These are phyloP conservation scores for Dactylonectria macrodidyma DNA, from an alignment of 2,329 filamentous ascomycete genomes.

Conservation along the genomic window DNA sequence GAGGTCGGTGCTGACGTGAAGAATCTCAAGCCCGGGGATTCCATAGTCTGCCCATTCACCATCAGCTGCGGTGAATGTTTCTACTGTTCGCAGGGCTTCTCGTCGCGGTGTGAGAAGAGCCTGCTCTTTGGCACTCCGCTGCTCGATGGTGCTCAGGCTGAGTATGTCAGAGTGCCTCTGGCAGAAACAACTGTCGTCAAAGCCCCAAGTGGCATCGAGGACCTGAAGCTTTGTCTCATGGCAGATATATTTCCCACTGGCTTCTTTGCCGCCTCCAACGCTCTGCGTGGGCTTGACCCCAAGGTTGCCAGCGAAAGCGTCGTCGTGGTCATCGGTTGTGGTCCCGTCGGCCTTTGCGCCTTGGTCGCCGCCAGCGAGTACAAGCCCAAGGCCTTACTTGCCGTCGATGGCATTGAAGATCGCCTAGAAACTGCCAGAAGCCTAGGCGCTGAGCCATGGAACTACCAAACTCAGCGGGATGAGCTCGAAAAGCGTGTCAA, in stretches of 20 bases:
- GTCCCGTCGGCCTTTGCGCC: slow-evolving; percentile 37
- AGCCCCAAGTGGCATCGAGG: slow-evolving; percentile 28
- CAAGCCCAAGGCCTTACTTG: slow-evolving; percentile 24
- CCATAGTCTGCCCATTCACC: slow-evolving; percentile 36
- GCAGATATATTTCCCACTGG: slow-evolving; percentile 42
- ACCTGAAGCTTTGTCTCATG: slow-evolving; percentile 35
- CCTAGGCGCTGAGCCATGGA: slow-evolving; percentile 65
- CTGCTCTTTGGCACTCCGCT: slow-evolving; percentile 22
- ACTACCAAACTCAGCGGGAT: slow-evolving; percentile 77
- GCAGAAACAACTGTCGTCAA: slow-evolving; percentile 35
- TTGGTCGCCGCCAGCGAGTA: slow-evolving; percentile 31
- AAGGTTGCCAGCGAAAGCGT: background rate
- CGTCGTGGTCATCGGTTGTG: slow-evolving; percentile 34
- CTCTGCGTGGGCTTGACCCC: slow-evolving; percentile 42
- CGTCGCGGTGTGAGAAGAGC: slow-evolving; percentile 31
- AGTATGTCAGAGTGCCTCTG: slow-evolving; percentile 33
- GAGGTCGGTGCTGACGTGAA: slow-evolving; percentile 71
- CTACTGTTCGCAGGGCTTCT: slow-evolving; percentile 29
- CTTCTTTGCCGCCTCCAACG: slow-evolving; percentile 68
- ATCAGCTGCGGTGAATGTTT: slow-evolving; percentile 39
- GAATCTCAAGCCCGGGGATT: slow-evolving; percentile 8
- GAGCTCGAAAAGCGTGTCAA: slow-evolving; percentile 77
- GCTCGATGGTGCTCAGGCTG: slow-evolving; percentile 37
- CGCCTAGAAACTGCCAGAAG: slow-evolving; percentile 19
- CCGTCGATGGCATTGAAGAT: slow-evolving; percentile 32